Evolutionary conservation across 2,329 filamentous ascomycete genomes (phyloP).

Genomic region (Apiospora malaysiana): DNA sequence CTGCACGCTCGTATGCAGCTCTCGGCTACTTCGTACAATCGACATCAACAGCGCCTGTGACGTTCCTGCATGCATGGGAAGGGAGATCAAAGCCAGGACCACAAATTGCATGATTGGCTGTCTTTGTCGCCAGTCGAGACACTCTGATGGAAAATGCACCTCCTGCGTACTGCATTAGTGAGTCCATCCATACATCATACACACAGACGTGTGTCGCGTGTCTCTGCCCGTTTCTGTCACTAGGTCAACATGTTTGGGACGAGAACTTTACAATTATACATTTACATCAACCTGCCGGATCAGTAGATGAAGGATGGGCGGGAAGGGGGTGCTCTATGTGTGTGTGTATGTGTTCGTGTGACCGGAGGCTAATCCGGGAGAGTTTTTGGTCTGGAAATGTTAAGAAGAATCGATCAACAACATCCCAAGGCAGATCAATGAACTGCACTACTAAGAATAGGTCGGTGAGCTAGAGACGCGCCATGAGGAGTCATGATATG

Average conservation of each 20-base stretch:
- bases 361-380: neutral
- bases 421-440: slow-evolving; percentile 12
- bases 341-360: neutral
- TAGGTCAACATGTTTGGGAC: neutral
- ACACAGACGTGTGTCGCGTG: neutral
- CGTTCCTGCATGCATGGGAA: slow-evolving; percentile 6
- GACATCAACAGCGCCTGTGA: neutral
- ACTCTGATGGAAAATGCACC: neutral
- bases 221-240: neutral
- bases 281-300: neutral
- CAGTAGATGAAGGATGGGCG: neutral
- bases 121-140: neutral
- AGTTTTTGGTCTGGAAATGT: neutral
- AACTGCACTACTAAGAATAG: neutral
- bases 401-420: slow-evolving; percentile 8
- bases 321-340: neutral
- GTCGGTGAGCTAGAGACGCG: slow-evolving; percentile 6
- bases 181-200: slow-evolving; percentile 2
- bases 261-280: neutral
- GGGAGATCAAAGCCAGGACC: slow-evolving; percentile 4
- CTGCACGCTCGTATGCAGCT: neutral
- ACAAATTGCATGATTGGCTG: slow-evolving; percentile 12
- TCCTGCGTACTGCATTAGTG: slow-evolving; percentile 17
- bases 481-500: neutral
- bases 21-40: neutral